Evolutionary conservation across 257 asterid species (phyloP), one percentile per base, ranked within the genome.

Genomic region (Solanum medicagineum): DNA sequence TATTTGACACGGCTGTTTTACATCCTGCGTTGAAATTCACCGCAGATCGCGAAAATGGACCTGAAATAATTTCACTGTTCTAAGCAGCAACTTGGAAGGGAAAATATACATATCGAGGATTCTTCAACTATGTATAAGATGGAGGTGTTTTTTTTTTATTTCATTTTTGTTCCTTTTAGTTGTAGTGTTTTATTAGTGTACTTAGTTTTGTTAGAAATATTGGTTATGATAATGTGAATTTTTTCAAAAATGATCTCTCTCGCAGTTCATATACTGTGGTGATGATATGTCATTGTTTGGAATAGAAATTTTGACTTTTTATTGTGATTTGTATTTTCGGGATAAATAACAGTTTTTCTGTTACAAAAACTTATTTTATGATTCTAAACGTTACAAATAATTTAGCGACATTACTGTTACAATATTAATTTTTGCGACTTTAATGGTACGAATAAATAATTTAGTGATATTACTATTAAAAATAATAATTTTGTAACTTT

Each of bases 21-120:
- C 99, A 97, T 26, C 99, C 99, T 11, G 99, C 98, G 57, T 95
- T 97, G 91, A 94, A 95, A 91, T 97, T 97, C 91, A 97, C 99
- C 0, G 99, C 99, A 0, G 99, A 94, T 45, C 99, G 88, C 40
- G 99, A 97, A 89, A 97, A 97, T 26, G 99, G 98, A 49, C 99
- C 99, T 93, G 88, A 10, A 85, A 69, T 3, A 63, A 24, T 63
- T 84, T 62, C 70, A 84, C 26, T 45, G 0, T 29, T 29, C 3
- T 26, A 26, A 26, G 29, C 29, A 26, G 2, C 29, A 26, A 26
- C 29, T 26, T 26, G 32, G 32, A 29, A 29, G 32, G 32, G 32
- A 29, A 29, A 29, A 29, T 29, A 29, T 29, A 29, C 29, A 26
- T 29, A 29, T 29, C 29, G n/a, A n/a, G 26, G 26, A 26, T 26